Percentiles rank a stretch among this genome's conserved stretches.
Evolutionary conservation across 176 grass and related monocot genomes (phyloP).

Genomic region (Bolboschoenus planiculmis): DNA sequence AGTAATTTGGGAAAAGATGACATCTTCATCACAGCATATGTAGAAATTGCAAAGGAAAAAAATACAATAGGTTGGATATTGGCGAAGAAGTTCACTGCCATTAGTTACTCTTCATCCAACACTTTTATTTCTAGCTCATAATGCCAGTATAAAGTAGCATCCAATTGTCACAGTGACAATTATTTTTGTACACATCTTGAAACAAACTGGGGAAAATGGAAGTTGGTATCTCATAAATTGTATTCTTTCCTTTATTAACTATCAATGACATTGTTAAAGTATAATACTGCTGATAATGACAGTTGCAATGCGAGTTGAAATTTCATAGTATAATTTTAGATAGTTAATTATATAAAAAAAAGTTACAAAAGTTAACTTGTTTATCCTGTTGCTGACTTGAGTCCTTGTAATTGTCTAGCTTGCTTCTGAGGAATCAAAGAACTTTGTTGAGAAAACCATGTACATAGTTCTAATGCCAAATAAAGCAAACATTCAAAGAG

Average conservation of each 20-base stretch:
- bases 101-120: background rate
- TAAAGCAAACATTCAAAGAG: constrained; percentile 82
- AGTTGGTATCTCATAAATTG: background rate
- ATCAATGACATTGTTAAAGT: background rate
- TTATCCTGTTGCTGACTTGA: background rate
- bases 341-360: background rate
- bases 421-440: constrained; percentile 71
- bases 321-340: background rate
- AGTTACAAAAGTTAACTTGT: background rate
- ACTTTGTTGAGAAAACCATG: constrained; percentile 67
- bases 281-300: background rate
- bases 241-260: background rate
- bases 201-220: background rate
- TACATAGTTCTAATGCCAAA: constrained; percentile 81
- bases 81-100: background rate
- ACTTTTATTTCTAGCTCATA: background rate
- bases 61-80: background rate
- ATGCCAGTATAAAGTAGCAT: background rate
- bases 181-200: background rate
- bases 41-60: background rate
- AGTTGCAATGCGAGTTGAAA: background rate
- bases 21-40: background rate
- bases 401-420: constrained; percentile 35
- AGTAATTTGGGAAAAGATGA: background rate
- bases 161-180: background rate